These are phyloP conservation scores for Flaveria trinervia DNA, from an alignment of 129 eudicot genomes.

Conservation along the genomic window DNA sequence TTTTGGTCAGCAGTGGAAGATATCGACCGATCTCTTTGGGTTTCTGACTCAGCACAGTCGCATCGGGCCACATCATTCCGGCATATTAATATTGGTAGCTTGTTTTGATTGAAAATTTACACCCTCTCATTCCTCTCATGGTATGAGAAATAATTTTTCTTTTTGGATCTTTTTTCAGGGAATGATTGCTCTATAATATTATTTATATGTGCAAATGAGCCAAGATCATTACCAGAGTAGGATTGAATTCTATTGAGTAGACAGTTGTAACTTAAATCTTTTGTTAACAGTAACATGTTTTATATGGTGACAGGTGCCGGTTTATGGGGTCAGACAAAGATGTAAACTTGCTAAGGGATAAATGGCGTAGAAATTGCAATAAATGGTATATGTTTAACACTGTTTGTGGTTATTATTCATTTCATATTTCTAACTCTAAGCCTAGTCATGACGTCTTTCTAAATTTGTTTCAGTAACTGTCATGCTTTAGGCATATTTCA, in stretches of 20 bases:
- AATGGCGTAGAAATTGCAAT: constrained; percentile 68
- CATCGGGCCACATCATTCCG: constrained; percentile 55
- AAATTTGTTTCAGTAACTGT: constrained; percentile 7
- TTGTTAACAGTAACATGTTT: constrained; percentile 8
- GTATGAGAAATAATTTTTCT: constrained; percentile 21
- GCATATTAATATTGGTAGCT: constrained; percentile 59
- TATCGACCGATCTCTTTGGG: constrained; percentile 62
- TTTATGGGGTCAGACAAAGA: constrained; percentile 60
- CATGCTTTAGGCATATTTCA: neutral
- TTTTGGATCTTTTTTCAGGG: constrained; percentile 40
- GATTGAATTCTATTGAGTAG: constrained; percentile 12
- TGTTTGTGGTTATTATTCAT: constrained; percentile 17
- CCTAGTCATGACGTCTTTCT: neutral
- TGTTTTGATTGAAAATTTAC: neutral
- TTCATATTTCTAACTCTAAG: constrained; percentile 21
- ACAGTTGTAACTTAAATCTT: constrained; percentile 7
- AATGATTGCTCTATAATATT: constrained; percentile 64
- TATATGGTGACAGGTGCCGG: constrained; percentile 58
- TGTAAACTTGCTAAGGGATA: constrained; percentile 49
- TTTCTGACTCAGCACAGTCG: constrained; percentile 49
- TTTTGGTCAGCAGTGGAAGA: constrained; percentile 68
- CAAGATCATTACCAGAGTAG: constrained; percentile 75
- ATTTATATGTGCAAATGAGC: constrained; percentile 50
- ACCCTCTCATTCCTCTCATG: neutral
- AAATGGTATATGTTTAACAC: constrained; percentile 49